These are phyloP conservation scores for Epicoccum sorghinum DNA, from an alignment of 2,329 filamentous ascomycete species.

Conservation along the genomic window DNA sequence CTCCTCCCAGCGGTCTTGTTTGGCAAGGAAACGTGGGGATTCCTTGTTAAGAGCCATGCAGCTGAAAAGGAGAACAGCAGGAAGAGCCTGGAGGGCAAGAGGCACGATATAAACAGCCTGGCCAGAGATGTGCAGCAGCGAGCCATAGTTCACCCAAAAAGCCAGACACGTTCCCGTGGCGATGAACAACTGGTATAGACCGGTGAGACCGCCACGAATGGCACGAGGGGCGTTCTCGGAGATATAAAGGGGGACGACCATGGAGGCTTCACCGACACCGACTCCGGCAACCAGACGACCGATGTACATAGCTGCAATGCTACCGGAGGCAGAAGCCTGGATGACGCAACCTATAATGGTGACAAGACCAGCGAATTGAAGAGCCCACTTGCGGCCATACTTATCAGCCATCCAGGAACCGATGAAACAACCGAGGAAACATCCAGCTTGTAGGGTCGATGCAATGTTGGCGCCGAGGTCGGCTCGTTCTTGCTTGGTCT, in stretches of 20 bases:
- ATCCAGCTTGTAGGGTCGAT: slow-evolving; percentile 72
- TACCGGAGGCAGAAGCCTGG: slow-evolving; percentile 67
- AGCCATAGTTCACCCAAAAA: slow-evolving; percentile 62
- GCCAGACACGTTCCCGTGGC: slow-evolving; percentile 59
- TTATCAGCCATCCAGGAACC: slow-evolving; percentile 61
- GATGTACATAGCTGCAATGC: slow-evolving; percentile 68
- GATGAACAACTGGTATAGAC: slow-evolving; percentile 66
- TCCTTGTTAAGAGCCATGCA: slow-evolving; percentile 70
- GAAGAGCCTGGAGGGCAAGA: slow-evolving; percentile 68
- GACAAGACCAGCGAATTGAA: slow-evolving; percentile 63
- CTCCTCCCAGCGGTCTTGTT: slow-evolving; percentile 71
- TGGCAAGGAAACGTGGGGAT: slow-evolving; percentile 71
- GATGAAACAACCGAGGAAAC: slow-evolving; percentile 68
- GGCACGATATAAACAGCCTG: slow-evolving; percentile 65
- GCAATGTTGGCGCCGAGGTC: slow-evolving; percentile 71
- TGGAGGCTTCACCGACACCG: slow-evolving; percentile 58
- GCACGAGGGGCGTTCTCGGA: slow-evolving; percentile 65
- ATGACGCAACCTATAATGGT: slow-evolving; percentile 68
- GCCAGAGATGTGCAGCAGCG: slow-evolving; percentile 54
- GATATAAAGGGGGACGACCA: slow-evolving; percentile 66
- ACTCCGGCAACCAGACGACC: slow-evolving; percentile 65
- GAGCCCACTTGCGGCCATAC: slow-evolving; percentile 61
- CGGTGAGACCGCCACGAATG: slow-evolving; percentile 65
- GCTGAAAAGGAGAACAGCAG: slow-evolving; percentile 64
- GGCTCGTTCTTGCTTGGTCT: slow-evolving; percentile 52